A percentile compares a stretch with the other conserved stretches of the same genome.
Evolutionary conservation across 306 rosid genomes (phyloP).

Genomic region (Sesbania bispinosa): DNA sequence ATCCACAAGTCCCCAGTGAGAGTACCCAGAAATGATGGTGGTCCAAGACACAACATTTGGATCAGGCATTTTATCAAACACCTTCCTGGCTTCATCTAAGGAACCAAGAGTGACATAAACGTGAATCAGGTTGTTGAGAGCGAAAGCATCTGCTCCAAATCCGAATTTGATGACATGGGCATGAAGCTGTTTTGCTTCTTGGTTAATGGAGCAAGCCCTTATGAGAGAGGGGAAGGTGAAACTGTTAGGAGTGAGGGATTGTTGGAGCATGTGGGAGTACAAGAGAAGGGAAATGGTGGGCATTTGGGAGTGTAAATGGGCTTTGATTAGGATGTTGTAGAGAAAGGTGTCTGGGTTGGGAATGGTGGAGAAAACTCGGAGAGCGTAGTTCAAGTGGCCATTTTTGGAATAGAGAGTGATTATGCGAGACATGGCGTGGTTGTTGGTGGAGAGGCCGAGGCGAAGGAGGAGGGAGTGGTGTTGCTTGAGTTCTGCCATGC

Average conservation of each 20-base stretch:
- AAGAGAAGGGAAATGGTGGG: too few species aligned
- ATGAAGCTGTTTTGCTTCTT: conserved; percentile 52
- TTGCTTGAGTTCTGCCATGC: conserved; percentile 58
- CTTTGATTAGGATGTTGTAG: conserved; percentile 55
- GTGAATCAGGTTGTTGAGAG: conserved; percentile 44
- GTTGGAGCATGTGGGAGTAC: conserved; percentile 46
- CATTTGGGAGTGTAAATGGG: conserved; percentile 23
- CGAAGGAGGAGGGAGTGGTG: conserved; percentile 50
- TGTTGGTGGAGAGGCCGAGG: conserved; percentile 50
- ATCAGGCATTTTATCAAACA: conserved; percentile 43
- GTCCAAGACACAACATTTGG: conserved; percentile 60
- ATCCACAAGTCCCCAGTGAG: conserved; percentile 44
- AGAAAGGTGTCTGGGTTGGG: conserved; percentile 58
- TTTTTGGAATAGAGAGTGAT: conserved; percentile 46
- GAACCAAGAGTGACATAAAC: too few species aligned
- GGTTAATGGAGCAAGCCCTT: conserved; percentile 37
- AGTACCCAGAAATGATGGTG: conserved; percentile 49
- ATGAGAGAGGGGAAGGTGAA: conserved; percentile 54
- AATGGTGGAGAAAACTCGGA: too few species aligned
- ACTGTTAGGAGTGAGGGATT: conserved; percentile 39
- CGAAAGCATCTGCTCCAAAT: conserved; percentile 32
- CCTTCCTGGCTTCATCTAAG: conserved; percentile 44
- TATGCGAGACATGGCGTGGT: conserved; percentile 50
- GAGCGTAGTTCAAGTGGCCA: conserved; percentile 49
- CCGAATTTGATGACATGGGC: conserved; percentile 61